Evolutionary conservation across 1,139 yeast species (phyloP), one percentile per base, ranked within the genome.

Genomic region (Magnusiomyces magnusii): DNA sequence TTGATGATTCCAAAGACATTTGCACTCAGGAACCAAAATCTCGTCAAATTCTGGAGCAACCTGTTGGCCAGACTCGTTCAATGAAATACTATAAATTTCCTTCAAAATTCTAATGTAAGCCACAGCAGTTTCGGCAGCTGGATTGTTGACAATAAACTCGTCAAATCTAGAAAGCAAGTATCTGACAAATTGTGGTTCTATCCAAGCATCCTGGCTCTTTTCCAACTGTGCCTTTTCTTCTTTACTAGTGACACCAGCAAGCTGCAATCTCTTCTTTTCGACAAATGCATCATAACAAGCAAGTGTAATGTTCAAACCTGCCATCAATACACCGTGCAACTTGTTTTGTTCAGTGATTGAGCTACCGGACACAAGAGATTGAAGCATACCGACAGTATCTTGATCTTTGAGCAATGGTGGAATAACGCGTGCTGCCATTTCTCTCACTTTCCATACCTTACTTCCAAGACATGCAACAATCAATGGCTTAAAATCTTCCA

Each of bases 401-500:
- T 68, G 71, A 25, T 72, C 70, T 10, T 73, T 69, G 1, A 78
- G 71, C 60, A 87, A 72, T 0, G 85, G 74, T 0, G 86, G 81
- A 1, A 89, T 68, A 2, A 91, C 81, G 68, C 86, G 77, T 0
- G 97, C 90, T 0, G 95, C 86, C 80, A 88, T 81, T 69, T 91
- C 96, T 61, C 99, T 79, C 1, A 92, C 79, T 66, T 89, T 90
- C 97, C 97, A 92, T 58, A 79, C 76, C 54, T 73, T 74, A 63
- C 83, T 78, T 0, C 74, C 73, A 50, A 87, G 70, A 61, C 86
- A 81, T 1, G 68, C 63, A 21, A 75, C 62, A 19, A 88, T 73
- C 25, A 80, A 69, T 0, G 77, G 76, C 55, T 75, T 71, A 65
- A 87, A 85, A 10, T 76, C 80, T 19, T 73, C 73, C 55, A 86